phyloP scores from a whole-genome alignment of 2,329 filamentous ascomycete species.

The Trichophyton rubrum region DNA sequence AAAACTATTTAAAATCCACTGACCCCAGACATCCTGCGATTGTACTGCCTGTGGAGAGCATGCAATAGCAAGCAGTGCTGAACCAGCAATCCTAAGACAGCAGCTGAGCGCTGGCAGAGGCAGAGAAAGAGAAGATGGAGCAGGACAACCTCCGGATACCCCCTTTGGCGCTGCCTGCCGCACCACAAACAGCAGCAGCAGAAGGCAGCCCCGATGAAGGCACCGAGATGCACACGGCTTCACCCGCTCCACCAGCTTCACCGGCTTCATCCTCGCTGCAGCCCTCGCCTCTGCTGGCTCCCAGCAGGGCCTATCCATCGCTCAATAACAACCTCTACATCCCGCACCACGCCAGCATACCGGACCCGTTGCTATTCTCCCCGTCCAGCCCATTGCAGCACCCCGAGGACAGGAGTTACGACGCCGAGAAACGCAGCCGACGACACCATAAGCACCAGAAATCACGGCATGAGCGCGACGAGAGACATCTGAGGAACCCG shows the following conservation, averaged over 20 bases:
- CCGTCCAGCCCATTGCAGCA: background rate
- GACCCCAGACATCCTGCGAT: background rate
- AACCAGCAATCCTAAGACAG: background rate
- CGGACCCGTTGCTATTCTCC: background rate
- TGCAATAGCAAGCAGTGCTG: background rate
- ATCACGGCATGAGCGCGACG: conserved; percentile 1
- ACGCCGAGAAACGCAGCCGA: background rate
- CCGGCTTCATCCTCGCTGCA: background rate
- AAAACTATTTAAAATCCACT: background rate
- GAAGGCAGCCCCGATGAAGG: background rate
- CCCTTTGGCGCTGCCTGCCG: background rate
- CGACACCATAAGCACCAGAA: background rate
- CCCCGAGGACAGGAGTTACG: background rate
- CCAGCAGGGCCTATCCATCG: background rate
- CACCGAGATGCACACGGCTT: conserved; percentile 5
- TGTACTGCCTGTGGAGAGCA: background rate
- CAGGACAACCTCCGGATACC: background rate
- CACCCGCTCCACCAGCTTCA: background rate
- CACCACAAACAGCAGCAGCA: background rate
- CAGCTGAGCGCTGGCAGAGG: background rate
- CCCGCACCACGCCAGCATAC: conserved; percentile 1
- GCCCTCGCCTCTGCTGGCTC: background rate
- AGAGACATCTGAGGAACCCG: background rate
- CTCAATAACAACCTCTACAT: conserved; percentile 2
- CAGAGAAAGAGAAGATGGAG: background rate